Evolutionary conservation across 192 early-diverging fungal genomes (phyloP).

Genomic region (Coemansia sp.): DNA sequence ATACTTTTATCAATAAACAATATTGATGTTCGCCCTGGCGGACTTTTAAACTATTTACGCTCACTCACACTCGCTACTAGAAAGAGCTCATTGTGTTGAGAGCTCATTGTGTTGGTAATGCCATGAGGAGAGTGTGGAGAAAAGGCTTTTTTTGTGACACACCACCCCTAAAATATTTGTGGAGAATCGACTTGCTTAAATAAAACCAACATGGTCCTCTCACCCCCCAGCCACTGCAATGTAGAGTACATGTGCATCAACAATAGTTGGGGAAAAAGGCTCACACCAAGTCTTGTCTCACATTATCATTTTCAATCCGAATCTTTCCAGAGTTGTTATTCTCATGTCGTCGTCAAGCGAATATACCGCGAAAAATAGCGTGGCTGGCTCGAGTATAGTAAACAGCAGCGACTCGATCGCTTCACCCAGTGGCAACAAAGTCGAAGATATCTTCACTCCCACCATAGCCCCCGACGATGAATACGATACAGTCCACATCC

Average conservation of each 20-base stretch:
- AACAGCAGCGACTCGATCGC: background rate
- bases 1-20: no score
- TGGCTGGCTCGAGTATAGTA: background rate
- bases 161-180: background rate
- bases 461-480: background rate
- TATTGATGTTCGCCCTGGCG: no score
- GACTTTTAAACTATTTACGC: no score
- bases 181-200: background rate
- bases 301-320: background rate
- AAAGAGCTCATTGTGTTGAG: no score
- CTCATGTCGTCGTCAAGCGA: background rate
- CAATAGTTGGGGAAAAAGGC: background rate
- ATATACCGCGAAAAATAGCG: background rate
- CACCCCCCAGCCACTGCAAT: background rate
- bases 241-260: background rate
- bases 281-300: background rate
- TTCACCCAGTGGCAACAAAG: background rate
- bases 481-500: background rate
- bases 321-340: background rate
- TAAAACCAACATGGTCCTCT: background rate
- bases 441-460: background rate
- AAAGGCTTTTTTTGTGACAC: background rate
- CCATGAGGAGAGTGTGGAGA: background rate
- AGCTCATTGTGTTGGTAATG: background rate
- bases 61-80: no score